Evolutionary conservation across 306 rosid species (phyloP).

Genomic region (Adenanthera pavonina): DNA sequence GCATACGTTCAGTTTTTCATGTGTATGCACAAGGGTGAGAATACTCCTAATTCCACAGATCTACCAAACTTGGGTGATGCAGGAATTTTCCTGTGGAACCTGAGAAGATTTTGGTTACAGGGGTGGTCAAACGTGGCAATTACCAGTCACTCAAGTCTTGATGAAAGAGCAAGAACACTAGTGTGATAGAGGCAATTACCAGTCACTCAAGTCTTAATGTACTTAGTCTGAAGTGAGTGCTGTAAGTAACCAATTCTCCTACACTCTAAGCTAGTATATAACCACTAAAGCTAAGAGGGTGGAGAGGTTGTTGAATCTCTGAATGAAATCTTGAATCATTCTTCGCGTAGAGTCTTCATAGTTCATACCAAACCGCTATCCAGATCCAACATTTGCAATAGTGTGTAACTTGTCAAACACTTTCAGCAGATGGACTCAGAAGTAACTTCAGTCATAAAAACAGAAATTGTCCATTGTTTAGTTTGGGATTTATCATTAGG

Average conservation of each 20-base stretch:
- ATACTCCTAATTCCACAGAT: background rate
- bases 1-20: background rate
- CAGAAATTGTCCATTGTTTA: background rate
- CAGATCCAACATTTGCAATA: slow-evolving; percentile 27
- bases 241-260: background rate
- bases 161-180: background rate
- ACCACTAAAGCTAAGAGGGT: background rate
- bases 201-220: background rate
- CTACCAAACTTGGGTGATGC: background rate
- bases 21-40: background rate
- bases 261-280: background rate
- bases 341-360: background rate
- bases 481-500: slow-evolving; percentile 17
- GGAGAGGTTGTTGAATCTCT: background rate
- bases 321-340: background rate
- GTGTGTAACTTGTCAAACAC: slow-evolving; percentile 26
- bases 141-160: background rate
- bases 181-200: background rate
- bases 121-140: background rate
- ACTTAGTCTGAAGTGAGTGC: background rate
- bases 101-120: background rate
- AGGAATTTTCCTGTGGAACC: background rate
- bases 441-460: slow-evolving; percentile 27
- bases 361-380: background rate
- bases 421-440: background rate